Conservation (phyloP, 208 protist species). For the Leishmania gerbilli region DNA sequence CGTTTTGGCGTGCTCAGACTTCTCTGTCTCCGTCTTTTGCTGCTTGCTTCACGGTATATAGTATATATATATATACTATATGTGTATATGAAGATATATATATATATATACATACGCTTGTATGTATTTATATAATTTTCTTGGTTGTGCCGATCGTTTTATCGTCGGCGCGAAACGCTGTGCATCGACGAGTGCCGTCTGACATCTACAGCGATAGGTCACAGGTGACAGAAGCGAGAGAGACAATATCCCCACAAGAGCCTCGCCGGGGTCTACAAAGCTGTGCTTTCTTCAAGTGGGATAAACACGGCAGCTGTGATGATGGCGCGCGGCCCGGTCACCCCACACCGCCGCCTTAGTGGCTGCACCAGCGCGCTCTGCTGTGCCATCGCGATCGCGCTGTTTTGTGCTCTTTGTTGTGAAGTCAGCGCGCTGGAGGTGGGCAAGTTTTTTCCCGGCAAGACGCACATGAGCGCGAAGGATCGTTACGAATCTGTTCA, state of each 20-base stretch:
- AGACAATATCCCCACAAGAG: background rate
- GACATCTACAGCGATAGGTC: background rate
- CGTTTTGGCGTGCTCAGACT: background rate
- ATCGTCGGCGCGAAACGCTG: too few relatives aligned
- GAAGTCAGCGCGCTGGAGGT: background rate
- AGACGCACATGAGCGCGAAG: background rate
- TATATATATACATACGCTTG: background rate
- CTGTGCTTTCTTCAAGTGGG: background rate
- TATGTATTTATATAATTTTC: background rate
- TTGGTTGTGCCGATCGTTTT: too few relatives aligned
- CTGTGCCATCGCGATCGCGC: background rate
- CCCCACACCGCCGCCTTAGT: background rate
- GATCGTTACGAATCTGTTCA: background rate
- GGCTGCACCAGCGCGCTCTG: background rate
- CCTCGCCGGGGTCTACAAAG: background rate
- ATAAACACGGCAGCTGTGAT: background rate
- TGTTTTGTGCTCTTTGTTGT: conserved; percentile 1
- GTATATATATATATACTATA: too few relatives aligned
- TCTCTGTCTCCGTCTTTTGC: background rate
- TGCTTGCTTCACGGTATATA: background rate
- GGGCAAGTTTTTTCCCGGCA: background rate
- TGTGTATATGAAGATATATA: too few relatives aligned
- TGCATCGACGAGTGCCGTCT: background rate
- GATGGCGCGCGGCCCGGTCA: background rate
- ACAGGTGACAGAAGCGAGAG: background rate